Percentiles rank a stretch among this genome's conserved stretches.
phyloP scores from a whole-genome alignment of 768 basidiomycete genomes.

The Coprinopsis marcescibilis region DNA sequence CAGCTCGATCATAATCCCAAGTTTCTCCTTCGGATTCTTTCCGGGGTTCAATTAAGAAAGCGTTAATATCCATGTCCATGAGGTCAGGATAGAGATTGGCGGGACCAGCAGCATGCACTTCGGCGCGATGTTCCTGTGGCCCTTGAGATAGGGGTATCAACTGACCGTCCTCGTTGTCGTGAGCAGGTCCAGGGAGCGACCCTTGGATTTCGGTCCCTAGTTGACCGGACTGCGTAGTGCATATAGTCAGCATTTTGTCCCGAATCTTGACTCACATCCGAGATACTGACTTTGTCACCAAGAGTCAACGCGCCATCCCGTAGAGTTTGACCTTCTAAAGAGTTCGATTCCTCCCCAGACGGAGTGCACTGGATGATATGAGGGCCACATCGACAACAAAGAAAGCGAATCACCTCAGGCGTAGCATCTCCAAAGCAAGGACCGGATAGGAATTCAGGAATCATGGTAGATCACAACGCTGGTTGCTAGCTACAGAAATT shows the following conservation, averaged over 20 bases:
- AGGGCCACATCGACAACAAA: background rate
- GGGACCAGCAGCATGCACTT: too few species aligned
- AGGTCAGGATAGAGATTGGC: slow-evolving; percentile 2
- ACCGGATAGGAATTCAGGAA: slow-evolving; percentile 12
- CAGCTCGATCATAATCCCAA: background rate
- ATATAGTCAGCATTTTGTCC: background rate
- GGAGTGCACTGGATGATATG: slow-evolving; percentile 22
- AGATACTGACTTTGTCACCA: too few species aligned
- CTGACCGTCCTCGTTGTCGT: background rate
- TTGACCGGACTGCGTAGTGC: background rate
- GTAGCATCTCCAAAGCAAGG: slow-evolving; percentile 14
- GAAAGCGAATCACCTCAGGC: slow-evolving; percentile 14
- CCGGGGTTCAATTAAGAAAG: slow-evolving; percentile 2
- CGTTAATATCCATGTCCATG: background rate
- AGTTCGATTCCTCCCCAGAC: slow-evolving; percentile 9
- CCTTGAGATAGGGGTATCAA: background rate
- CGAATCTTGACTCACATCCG: too few species aligned
- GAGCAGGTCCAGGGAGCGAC: background rate
- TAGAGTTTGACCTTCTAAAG: too few species aligned
- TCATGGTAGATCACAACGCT: slow-evolving; percentile 11
- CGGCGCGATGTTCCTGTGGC: background rate
- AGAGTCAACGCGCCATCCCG: too few species aligned
- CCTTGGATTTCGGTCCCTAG: background rate
- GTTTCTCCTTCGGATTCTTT: background rate
- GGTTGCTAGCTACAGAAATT: too few species aligned